A percentile compares a stretch with the other conserved stretches of the same genome.
Conservation (phyloP, 2,329 filamentous ascomycete species). For the Penicillium sp. region DNA sequence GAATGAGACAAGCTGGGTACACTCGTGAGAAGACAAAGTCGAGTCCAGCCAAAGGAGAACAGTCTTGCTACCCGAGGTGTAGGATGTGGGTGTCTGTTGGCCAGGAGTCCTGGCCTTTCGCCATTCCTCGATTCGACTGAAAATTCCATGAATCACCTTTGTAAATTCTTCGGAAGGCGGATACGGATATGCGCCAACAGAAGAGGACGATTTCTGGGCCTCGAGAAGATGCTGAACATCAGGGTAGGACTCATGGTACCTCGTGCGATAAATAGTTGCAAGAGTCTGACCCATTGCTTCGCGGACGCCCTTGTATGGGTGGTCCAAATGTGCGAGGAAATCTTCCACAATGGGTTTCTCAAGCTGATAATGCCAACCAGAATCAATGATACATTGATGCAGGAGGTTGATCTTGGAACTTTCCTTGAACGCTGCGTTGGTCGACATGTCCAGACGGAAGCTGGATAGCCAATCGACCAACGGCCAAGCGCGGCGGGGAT, state of each 20-base stretch:
- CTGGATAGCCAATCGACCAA: slow-evolving; percentile 71
- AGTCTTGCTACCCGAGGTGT: slow-evolving; percentile 93
- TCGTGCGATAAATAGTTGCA: slow-evolving; percentile 76
- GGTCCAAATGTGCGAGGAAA: slow-evolving; percentile 83
- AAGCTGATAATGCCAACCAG: slow-evolving; percentile 91
- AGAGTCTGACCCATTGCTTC: slow-evolving; percentile 89
- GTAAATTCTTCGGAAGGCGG: slow-evolving; percentile 65
- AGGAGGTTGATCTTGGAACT: slow-evolving; percentile 89
- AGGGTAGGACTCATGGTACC: slow-evolving; percentile 88
- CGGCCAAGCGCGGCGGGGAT: slow-evolving; percentile 78
- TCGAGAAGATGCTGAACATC: slow-evolving; percentile 67
- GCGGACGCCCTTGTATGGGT: slow-evolving; percentile 94
- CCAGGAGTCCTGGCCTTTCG: slow-evolving; percentile 72
- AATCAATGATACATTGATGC: slow-evolving; percentile 76
- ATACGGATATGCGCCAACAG: slow-evolving; percentile 78
- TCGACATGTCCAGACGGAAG: slow-evolving; percentile 86
- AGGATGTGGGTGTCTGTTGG: slow-evolving; percentile 85
- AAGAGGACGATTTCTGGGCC: slow-evolving; percentile 67
- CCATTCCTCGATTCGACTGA: slow-evolving; percentile 75
- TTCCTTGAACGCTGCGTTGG: slow-evolving; percentile 97
- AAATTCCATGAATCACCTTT: slow-evolving; percentile 63
- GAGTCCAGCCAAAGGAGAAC: slow-evolving; percentile 90
- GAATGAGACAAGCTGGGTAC: slow-evolving; percentile 79
- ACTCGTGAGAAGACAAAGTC: slow-evolving; percentile 83
- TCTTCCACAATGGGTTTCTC: slow-evolving; percentile 81